These are phyloP conservation scores for Exophiala lecanii-corni DNA, from an alignment of 2,329 filamentous ascomycete genomes.

Conservation along the genomic window DNA sequence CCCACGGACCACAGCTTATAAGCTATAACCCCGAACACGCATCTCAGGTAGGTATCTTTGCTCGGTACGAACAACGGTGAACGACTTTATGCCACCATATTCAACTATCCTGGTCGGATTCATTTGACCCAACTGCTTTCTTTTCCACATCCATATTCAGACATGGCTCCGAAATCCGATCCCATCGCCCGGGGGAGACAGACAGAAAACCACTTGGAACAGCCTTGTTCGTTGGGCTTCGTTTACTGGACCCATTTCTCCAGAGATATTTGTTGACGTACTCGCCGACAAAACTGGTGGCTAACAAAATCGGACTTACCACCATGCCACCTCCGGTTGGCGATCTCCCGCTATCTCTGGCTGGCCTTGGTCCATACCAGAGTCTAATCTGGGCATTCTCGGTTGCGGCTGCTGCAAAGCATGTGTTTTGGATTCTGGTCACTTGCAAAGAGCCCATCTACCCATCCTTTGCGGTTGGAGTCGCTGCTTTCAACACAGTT, in stretches of 20 bases:
- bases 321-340: conserved; percentile 9
- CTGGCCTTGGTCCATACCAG: conserved; percentile 19
- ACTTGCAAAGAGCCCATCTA: conserved; percentile 12
- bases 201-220: conserved; percentile 15
- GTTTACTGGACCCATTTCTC: conserved; percentile 14
- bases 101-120: too few relatives aligned
- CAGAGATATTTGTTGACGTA: conserved; percentile 16
- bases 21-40: too few relatives aligned
- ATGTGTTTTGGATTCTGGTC: conserved; percentile 15
- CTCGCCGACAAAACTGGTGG: too few relatives aligned
- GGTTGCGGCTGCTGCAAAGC: conserved; percentile 18
- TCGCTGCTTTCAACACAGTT: conserved; percentile 51
- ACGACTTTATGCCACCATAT: too few relatives aligned
- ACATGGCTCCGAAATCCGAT: too few relatives aligned
- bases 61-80: too few relatives aligned
- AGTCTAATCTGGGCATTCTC: conserved; percentile 17
- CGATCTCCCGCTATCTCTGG: conserved; percentile 3
- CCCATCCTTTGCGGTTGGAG: conserved; percentile 37
- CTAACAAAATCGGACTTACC: too few relatives aligned
- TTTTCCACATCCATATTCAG: too few relatives aligned
- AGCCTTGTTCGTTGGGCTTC: conserved; percentile 16
- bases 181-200: too few relatives aligned
- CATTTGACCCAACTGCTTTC: too few relatives aligned
- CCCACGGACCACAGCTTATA: too few relatives aligned
- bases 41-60: too few relatives aligned